phyloP scores from a whole-genome alignment of 164 flowering plant species.

The Nelumbo lutea region DNA sequence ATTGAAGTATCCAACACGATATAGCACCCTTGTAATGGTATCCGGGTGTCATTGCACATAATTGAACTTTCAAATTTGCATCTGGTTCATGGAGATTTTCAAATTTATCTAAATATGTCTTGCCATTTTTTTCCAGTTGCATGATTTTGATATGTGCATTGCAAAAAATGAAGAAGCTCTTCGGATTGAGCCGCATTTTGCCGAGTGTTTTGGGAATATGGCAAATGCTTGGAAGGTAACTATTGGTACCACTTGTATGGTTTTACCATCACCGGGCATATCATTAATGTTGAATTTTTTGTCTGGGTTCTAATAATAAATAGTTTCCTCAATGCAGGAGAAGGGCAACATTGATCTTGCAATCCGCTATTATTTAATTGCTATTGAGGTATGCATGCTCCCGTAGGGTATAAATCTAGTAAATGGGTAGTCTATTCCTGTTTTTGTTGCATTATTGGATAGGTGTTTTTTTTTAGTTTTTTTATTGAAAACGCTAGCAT shows the following conservation, averaged over 20 bases:
- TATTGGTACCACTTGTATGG: background rate
- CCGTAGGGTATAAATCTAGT: no score
- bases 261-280: background rate
- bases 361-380: constrained; percentile 78
- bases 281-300: background rate
- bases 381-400: constrained; percentile 75
- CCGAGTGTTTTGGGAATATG: constrained; percentile 98
- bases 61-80: background rate
- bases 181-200: constrained; percentile 71
- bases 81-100: background rate
- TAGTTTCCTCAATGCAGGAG: constrained; percentile 47
- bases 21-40: no score
- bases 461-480: no score
- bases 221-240: constrained; percentile 99
- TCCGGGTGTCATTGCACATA: no score
- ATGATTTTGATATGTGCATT: constrained; percentile 89
- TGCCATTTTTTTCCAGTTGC: constrained; percentile 43
- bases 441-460: no score
- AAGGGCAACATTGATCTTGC: constrained; percentile 94
- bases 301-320: background rate
- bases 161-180: constrained; percentile 94
- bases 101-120: background rate
- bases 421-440: no score
- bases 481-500: no score
- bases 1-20: no score